Base-by-base conservation (phyloP, 139 green algal species). In the Chlorella sp. region DNA sequence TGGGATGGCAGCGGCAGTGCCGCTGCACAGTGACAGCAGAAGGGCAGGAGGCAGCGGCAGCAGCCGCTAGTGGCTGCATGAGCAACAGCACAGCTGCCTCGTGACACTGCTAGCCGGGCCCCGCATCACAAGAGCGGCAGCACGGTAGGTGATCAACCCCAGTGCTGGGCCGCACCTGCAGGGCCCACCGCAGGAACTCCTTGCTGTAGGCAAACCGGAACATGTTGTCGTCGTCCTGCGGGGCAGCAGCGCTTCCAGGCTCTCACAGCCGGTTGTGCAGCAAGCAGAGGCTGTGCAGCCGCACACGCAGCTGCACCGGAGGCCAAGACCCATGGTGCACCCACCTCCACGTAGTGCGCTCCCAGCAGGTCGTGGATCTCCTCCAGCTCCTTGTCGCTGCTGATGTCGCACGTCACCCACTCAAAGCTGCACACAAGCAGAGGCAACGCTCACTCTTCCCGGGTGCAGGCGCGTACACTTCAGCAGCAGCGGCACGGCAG, bases 211-310 rank as follows among this genome's bases (percentile, higher is more conserved):
- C 91, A 83, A 98, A 98, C 39, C 94, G 91, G 89, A 99, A 99
- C 96, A 99, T 99, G 85, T 95, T 95, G 83, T 99, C 97, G 85
- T 99, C 97, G 78, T 99, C 97, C 88, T 99, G 96, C 56, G 15
- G 7, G 51, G 12, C 12, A 21, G 13, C 51, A 21, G 51, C 7
- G 44, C 12, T 60, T 21, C 11, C 51, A 15, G 51, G n/a, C n/a
- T n/a, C n/a, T n/a, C n/a, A n/a, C n/a, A n/a, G n/a, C n/a, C n/a
- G n/a, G n/a, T n/a, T n/a, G n/a, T n/a, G n/a, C n/a, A n/a, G n/a
- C n/a, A n/a, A n/a, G n/a, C n/a, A n/a, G n/a, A n/a, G n/a, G n/a
- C n/a, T n/a, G n/a, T n/a, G n/a, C n/a, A n/a, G n/a, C n/a, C n/a
- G n/a, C n/a, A n/a, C n/a, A n/a, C 44, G 6, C 44, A 51, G 44